Conservation (phyloP, 257 asterid species). For the Plantago ovata region DNA sequence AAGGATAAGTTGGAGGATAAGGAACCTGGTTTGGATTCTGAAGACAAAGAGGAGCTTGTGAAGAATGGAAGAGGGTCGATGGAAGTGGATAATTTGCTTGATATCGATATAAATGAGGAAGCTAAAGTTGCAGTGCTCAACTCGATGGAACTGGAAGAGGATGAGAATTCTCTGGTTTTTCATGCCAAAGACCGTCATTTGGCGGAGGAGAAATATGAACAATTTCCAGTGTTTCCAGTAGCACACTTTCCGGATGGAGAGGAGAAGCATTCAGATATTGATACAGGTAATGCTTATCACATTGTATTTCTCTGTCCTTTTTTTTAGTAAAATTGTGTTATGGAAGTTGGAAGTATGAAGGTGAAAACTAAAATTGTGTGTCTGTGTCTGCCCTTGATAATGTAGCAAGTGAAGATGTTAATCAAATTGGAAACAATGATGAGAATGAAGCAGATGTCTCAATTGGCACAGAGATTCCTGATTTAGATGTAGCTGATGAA, state of each 20-base stretch:
- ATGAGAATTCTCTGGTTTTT: conserved; percentile 39
- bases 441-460: conserved; percentile 90
- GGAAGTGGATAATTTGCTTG: conserved; percentile 21
- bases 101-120: conserved; percentile 21
- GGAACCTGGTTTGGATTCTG: conserved; percentile 4
- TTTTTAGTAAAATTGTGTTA: neutral
- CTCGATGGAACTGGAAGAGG: conserved; percentile 51
- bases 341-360: neutral
- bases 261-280: conserved; percentile 30
- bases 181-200: conserved; percentile 33
- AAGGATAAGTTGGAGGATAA: conserved; percentile 4
- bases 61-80: conserved; percentile 22
- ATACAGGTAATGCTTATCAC: conserved; percentile 24
- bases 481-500: conserved; percentile 64
- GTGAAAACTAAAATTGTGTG: neutral
- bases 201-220: conserved; percentile 21
- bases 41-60: conserved; percentile 13
- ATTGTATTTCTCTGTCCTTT: neutral
- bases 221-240: conserved; percentile 7
- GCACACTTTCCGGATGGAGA: conserved; percentile 2
- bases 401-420: conserved; percentile 53
- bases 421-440: conserved; percentile 42
- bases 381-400: conserved; percentile 19
- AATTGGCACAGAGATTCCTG: conserved; percentile 95
- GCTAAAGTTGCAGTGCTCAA: conserved; percentile 31